phyloP scores from a whole-genome alignment of 805 yeast species.

The Barnettozyma botsteinii region DNA sequence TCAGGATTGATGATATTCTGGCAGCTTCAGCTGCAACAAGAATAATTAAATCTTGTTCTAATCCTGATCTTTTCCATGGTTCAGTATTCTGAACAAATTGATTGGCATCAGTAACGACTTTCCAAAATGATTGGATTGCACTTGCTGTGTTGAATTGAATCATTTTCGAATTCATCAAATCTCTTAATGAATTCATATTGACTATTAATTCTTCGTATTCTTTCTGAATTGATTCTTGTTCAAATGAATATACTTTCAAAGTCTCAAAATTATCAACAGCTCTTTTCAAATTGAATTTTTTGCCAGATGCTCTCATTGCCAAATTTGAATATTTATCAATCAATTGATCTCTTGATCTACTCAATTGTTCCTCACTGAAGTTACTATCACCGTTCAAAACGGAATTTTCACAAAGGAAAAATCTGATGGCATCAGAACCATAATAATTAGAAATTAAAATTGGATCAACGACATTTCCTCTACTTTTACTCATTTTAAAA shows the following conservation, averaged over 20 bases:
- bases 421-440: conserved; percentile 69
- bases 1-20: conserved; percentile 58
- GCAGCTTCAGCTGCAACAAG: conserved; percentile 64
- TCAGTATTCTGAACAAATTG: conserved; percentile 57
- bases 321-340: conserved; percentile 83
- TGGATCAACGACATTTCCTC: conserved; percentile 94
- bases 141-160: conserved; percentile 44
- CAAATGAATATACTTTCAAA: conserved; percentile 5
- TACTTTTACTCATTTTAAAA: conserved; percentile 85
- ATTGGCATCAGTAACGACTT: conserved; percentile 53
- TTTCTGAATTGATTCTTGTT: conserved; percentile 6
- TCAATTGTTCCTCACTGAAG: conserved; percentile 55
- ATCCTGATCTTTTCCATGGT: conserved; percentile 59
- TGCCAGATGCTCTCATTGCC: conserved; percentile 65
- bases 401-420: conserved; percentile 72
- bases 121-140: conserved; percentile 57
- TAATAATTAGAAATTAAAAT: conserved; percentile 52
- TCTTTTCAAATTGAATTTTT: conserved; percentile 52
- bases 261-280: conserved; percentile 28
- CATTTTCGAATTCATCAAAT: conserved; percentile 39
- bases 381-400: conserved; percentile 74
- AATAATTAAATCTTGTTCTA: conserved; percentile 49
- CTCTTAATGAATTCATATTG: conserved; percentile 32
- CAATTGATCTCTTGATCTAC: conserved; percentile 51
- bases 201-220: conserved; percentile 23